A percentile compares a stretch with the other conserved stretches of the same genome.
phyloP scores from a whole-genome alignment of 371 early-diverging fungal species.

The Mortierella sp. region DNA sequence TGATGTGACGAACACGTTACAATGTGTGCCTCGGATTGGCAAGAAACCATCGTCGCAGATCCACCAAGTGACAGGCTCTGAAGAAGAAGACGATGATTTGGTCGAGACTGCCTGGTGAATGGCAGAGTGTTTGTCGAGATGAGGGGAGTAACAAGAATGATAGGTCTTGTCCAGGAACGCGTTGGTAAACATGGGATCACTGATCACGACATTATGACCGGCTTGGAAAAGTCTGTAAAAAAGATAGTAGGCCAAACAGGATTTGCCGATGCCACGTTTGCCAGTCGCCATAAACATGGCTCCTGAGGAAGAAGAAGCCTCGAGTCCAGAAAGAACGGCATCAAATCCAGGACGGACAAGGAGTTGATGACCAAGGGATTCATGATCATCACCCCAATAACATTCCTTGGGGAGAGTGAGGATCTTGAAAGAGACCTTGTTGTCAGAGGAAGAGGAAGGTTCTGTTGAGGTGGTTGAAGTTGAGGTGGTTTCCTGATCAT shows the following conservation, averaged over 20 bases:
- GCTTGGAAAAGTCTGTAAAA: slow-evolving; percentile 33
- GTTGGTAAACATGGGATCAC: slow-evolving; percentile 52
- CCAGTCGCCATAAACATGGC: slow-evolving; percentile 38
- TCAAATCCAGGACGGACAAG: slow-evolving; percentile 38
- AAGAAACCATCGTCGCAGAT: slow-evolving; percentile 49
- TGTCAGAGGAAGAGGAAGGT: slow-evolving; percentile 1
- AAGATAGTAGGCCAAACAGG: slow-evolving; percentile 39
- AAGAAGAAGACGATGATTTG: background rate
- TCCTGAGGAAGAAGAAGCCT: background rate
- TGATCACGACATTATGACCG: slow-evolving; percentile 39
- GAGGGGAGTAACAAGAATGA: slow-evolving; percentile 39
- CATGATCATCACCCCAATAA: slow-evolving; percentile 49
- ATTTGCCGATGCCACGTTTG: slow-evolving; percentile 31
- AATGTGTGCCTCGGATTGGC: slow-evolving; percentile 27
- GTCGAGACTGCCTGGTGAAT: slow-evolving; percentile 9
- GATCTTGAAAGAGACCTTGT: slow-evolving; percentile 11
- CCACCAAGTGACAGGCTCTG: slow-evolving; percentile 34
- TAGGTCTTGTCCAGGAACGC: slow-evolving; percentile 32
- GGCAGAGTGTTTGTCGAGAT: slow-evolving; percentile 25
- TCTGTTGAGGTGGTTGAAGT: background rate
- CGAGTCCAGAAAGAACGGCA: slow-evolving; percentile 25
- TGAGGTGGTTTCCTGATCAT: background rate
- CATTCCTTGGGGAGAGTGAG: slow-evolving; percentile 29
- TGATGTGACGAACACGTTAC: slow-evolving; percentile 24
- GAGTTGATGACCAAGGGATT: slow-evolving; percentile 19